phyloP scores from a whole-genome alignment of 2,329 filamentous ascomycete genomes.

The Phyllosticta citrichinensis region DNA sequence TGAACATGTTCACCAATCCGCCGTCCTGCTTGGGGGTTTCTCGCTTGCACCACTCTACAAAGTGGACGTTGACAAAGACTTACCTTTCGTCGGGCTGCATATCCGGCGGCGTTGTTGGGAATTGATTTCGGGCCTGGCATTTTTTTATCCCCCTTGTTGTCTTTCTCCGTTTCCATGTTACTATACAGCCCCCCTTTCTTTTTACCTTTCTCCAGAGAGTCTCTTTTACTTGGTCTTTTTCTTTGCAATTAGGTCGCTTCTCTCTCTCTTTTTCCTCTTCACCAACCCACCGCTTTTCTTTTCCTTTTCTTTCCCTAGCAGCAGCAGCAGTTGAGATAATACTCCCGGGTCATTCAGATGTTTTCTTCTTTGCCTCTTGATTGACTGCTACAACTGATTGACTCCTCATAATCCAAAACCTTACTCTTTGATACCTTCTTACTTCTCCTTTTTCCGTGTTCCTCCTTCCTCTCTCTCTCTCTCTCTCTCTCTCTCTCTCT shows the following conservation, averaged over 20 bases:
- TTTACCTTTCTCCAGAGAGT: neutral
- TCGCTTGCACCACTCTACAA: neutral
- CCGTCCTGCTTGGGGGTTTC: neutral
- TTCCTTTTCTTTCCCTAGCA: neutral
- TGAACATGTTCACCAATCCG: neutral
- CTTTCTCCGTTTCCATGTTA: slow-evolving; percentile 7
- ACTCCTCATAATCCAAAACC: neutral
- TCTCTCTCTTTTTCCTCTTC: neutral
- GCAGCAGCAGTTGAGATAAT: slow-evolving; percentile 4
- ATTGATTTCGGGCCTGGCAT: neutral
- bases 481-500: too few species aligned
- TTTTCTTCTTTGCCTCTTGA: neutral
- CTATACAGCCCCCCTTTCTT: slow-evolving; percentile 6
- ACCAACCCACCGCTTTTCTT: neutral
- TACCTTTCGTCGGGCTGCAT: neutral
- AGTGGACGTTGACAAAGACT: neutral
- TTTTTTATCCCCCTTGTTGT: neutral
- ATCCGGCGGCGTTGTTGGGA: neutral
- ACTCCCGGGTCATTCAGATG: neutral
- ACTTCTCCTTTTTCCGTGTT: too few species aligned
- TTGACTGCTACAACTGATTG: neutral
- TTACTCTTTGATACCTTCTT: too few species aligned
- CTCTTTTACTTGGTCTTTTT: neutral
- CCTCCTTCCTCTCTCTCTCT: too few species aligned
- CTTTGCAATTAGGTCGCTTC: neutral